Evolutionary conservation across 805 yeast genomes (phyloP).

Genomic region (Candida golubevii): DNA sequence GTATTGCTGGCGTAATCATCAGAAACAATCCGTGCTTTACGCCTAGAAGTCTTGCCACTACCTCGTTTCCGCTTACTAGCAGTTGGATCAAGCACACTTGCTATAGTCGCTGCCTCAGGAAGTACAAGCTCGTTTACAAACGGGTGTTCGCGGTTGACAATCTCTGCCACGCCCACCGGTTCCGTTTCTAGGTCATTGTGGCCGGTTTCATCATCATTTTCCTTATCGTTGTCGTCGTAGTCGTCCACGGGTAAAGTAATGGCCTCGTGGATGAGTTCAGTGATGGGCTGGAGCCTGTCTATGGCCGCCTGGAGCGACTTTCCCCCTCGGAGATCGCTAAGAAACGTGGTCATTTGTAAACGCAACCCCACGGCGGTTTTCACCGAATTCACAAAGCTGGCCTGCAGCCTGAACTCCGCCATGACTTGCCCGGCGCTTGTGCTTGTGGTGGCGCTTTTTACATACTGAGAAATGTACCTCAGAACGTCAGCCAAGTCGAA

Average conservation of each 20-base stretch:
- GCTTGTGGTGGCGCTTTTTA: slow-evolving; percentile 11
- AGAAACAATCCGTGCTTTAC: slow-evolving; percentile 10
- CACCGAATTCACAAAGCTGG: slow-evolving; percentile 25
- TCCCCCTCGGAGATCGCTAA: slow-evolving; percentile 42
- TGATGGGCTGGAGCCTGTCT: slow-evolving; percentile 46
- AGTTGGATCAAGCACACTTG: slow-evolving; percentile 5
- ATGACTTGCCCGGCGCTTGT: slow-evolving; percentile 2
- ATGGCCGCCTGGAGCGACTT: slow-evolving; percentile 48
- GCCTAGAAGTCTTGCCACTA: background rate
- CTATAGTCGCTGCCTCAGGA: slow-evolving; percentile 35
- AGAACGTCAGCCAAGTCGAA: slow-evolving; percentile 30
- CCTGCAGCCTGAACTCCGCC: slow-evolving; percentile 16
- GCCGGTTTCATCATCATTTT: slow-evolving; percentile 20
- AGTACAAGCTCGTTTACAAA: slow-evolving; percentile 48
- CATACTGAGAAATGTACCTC: slow-evolving; percentile 26
- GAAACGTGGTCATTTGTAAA: slow-evolving; percentile 38
- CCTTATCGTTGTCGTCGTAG: background rate
- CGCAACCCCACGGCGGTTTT: slow-evolving; percentile 39
- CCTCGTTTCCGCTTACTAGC: background rate
- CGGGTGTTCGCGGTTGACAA: slow-evolving; percentile 46
- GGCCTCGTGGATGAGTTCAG: slow-evolving; percentile 43
- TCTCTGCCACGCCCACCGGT: slow-evolving; percentile 51
- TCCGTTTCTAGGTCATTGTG: slow-evolving; percentile 30
- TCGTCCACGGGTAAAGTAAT: slow-evolving; percentile 49
- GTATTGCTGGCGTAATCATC: slow-evolving; percentile 14